Percentiles rank a stretch among this genome's conserved stretches.
These are phyloP conservation scores for Dictyostelium discoideum DNA, from an alignment of 78 protist genomes.

Conservation along the genomic window dicty_2.7 NC_007090.3:3084501-3085000, in stretches of 20 bases:
- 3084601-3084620: slow-evolving; percentile 14
- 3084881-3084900: neutral
- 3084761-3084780: neutral
- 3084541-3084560: slow-evolving; percentile 5
- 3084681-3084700: neutral
- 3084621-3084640: slow-evolving; percentile 26
- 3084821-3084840: slow-evolving; percentile 15
- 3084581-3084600: slow-evolving; percentile 29
- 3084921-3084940: slow-evolving; percentile 1
- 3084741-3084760: neutral
- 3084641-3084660: neutral
- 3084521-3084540: neutral
- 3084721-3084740: neutral
- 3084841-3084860: slow-evolving; percentile 19
- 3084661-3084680: neutral
- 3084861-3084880: neutral
- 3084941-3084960: slow-evolving; percentile 26
- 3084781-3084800: neutral
- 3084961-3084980: neutral
- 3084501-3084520: neutral
- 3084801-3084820: slow-evolving; percentile 1
- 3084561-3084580: slow-evolving; percentile 9
- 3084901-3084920: neutral
- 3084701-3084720: no score
- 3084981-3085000: neutral